phyloP scores from a whole-genome alignment of 176 grass and related monocot genomes.

The Tillandsia leiboldiana region DNA sequence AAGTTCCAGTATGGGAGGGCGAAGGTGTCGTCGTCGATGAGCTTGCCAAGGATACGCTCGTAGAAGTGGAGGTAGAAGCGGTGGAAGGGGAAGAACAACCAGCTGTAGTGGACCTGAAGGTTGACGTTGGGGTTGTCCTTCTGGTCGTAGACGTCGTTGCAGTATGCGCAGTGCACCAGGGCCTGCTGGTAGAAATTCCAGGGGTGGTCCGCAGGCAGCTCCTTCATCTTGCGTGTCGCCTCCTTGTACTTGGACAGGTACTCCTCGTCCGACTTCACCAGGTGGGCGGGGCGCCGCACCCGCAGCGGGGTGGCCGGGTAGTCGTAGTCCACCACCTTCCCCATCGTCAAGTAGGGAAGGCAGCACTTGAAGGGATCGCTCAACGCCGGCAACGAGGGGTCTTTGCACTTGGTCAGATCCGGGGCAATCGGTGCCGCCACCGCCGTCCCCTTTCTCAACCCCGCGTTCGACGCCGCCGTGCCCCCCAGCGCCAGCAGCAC shows the following conservation, averaged over 20 bases:
- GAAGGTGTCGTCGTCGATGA: conserved; percentile 43
- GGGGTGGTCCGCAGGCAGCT: not conserved
- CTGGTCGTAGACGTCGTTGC: conserved; percentile 30
- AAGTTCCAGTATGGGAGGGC: conserved; percentile 42
- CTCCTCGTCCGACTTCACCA: not conserved
- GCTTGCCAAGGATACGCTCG: conserved; percentile 47
- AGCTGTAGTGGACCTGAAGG: conserved; percentile 40
- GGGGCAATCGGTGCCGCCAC: conserved; percentile 15
- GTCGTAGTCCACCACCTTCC: not conserved
- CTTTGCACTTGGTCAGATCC: conserved; percentile 22
- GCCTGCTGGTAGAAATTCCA: conserved; percentile 14
- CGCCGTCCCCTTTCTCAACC: not conserved
- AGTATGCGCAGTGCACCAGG: conserved; percentile 25
- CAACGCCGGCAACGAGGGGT: not conserved
- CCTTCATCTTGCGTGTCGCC: conserved; percentile 2
- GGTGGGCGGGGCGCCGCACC: conserved; percentile 9
- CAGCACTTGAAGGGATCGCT: not conserved
- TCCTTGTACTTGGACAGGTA: conserved; percentile 10
- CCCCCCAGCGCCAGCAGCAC: conserved; percentile 26
- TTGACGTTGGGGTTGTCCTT: conserved; percentile 21
- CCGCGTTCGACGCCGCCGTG: not conserved
- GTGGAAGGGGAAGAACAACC: conserved; percentile 52
- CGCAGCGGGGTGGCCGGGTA: conserved; percentile 4
- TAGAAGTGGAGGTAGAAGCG: conserved; percentile 46
- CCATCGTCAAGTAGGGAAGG: not conserved